A percentile compares a stretch with the other conserved stretches of the same genome.
Evolutionary conservation across 2,329 filamentous ascomycete genomes (phyloP).

Genomic region (Penicillium griseofulvum): DNA sequence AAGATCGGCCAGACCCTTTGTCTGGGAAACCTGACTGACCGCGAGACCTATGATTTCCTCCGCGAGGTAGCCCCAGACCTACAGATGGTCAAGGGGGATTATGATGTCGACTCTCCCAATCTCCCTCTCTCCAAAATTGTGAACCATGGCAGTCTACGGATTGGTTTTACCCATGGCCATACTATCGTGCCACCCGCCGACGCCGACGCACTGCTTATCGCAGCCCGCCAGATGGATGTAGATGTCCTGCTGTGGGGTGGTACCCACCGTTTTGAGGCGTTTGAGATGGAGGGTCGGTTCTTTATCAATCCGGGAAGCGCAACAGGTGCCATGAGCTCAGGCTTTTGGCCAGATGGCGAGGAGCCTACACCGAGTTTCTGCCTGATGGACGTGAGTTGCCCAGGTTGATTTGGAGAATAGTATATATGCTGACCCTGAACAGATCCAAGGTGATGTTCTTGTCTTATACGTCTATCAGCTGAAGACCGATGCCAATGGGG

Average conservation of each 20-base stretch:
- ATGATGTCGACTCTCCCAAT: constrained; percentile 65
- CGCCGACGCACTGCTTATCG: constrained; percentile 64
- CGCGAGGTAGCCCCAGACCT: constrained; percentile 70
- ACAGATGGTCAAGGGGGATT: constrained; percentile 69
- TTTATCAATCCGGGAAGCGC: constrained; percentile 69
- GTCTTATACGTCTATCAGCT: constrained; percentile 93
- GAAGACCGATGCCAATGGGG: constrained; percentile 71
- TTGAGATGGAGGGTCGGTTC: constrained; percentile 70
- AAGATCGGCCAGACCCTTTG: constrained; percentile 82
- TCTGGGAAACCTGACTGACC: constrained; percentile 76
- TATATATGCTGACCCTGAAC: constrained; percentile 18
- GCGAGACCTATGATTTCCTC: constrained; percentile 76
- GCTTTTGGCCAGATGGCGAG: constrained; percentile 58
- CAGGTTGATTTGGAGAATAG: neutral
- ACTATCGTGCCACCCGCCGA: constrained; percentile 67
- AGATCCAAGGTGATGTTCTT: constrained; percentile 95
- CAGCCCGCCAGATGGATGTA: constrained; percentile 68
- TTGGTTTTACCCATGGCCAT: constrained; percentile 69
- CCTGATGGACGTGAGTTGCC: constrained; percentile 83
- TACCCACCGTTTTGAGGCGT: constrained; percentile 68
- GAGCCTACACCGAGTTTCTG: constrained; percentile 89
- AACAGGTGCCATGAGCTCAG: constrained; percentile 63
- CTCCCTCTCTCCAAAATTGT: constrained; percentile 66
- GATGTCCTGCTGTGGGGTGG: constrained; percentile 68
- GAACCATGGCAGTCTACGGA: constrained; percentile 65